Evolutionary conservation across 73 alveolate species (phyloP).

Genomic region (Paramecium pentaurelia): DNA sequence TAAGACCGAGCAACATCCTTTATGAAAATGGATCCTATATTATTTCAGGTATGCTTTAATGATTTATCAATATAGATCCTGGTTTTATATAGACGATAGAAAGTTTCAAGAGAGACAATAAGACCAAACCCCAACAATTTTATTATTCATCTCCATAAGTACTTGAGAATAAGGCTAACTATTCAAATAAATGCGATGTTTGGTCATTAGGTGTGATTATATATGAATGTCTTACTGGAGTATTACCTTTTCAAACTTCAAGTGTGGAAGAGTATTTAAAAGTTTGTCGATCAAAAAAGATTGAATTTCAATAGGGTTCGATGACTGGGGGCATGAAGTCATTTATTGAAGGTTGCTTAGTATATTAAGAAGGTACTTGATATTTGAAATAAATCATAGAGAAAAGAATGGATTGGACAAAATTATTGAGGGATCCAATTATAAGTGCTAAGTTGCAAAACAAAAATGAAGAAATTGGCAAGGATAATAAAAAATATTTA

Average conservation of each 20-base stretch:
- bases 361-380: neutral
- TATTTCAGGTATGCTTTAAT: neutral
- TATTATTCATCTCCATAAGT: neutral
- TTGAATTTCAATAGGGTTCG: neutral
- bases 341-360: slow-evolving; percentile 18
- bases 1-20: slow-evolving; percentile 48
- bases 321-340: neutral
- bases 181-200: neutral
- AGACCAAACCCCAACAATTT: neutral
- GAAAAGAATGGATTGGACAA: slow-evolving; percentile 50
- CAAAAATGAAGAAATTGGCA: neutral
- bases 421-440: slow-evolving; percentile 13
- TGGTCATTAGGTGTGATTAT: neutral
- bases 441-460: slow-evolving; percentile 4
- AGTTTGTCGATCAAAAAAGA: neutral
- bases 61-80: neutral
- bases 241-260: neutral
- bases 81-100: neutral
- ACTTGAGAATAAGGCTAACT: neutral
- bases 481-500: slow-evolving; percentile 32
- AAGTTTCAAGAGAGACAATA: neutral
- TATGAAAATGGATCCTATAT: neutral
- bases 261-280: neutral
- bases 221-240: slow-evolving; percentile 10
- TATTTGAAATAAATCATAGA: neutral